Percentiles rank a stretch among this genome's conserved stretches.
Conservation (phyloP, 2,329 filamentous ascomycete genomes). For the Hypoxylon sp. region DNA sequence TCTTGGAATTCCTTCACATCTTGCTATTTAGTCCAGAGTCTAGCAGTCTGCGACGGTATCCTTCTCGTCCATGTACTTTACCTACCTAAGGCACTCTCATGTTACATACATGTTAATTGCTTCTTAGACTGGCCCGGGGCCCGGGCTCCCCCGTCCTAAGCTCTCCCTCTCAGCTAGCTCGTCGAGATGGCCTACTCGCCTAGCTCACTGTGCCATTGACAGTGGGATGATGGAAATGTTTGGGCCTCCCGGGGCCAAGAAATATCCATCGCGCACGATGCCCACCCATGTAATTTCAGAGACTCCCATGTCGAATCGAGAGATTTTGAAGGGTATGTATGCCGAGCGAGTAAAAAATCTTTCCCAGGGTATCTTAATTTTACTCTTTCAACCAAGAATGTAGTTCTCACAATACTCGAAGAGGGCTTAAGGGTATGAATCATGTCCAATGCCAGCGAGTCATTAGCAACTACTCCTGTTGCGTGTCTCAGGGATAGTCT, state of each 20-base stretch:
- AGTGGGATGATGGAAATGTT: constrained; percentile 17
- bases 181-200: constrained; percentile 9
- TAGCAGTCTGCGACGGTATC: too few species aligned
- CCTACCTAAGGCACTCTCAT: constrained; percentile 29
- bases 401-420: constrained; percentile 9
- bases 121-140: constrained; percentile 1
- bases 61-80: constrained; percentile 16
- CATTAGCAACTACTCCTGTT: constrained; percentile 2
- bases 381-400: constrained; percentile 16
- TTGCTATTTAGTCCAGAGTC: constrained; percentile 3
- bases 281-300: neutral
- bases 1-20: constrained; percentile 8
- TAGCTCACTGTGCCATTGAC: constrained; percentile 5
- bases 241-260: neutral
- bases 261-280: neutral
- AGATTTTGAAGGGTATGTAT: neutral
- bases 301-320: neutral
- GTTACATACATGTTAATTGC: constrained; percentile 31
- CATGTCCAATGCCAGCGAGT: constrained; percentile 22
- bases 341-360: too few species aligned
- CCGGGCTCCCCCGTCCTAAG: constrained; percentile 6
- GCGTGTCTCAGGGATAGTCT: constrained; percentile 16
- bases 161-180: too few species aligned
- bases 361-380: too few species aligned
- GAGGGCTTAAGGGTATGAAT: constrained; percentile 14